Percentiles rank a stretch among this genome's conserved stretches.
Evolutionary conservation across 1,139 yeast species (phyloP).

Genomic region (Kodamaea sp.): DNA sequence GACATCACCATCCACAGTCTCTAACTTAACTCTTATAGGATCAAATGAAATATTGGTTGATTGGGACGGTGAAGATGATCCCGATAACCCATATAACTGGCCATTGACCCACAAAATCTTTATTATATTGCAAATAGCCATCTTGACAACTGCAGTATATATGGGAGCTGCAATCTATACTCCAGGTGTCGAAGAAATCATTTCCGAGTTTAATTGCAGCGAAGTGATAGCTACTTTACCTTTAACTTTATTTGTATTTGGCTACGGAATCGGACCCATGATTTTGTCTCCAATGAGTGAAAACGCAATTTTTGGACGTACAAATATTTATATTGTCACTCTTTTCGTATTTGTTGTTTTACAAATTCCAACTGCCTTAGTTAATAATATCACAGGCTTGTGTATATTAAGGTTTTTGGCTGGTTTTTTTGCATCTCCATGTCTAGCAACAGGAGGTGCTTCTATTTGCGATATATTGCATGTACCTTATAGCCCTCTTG

Average conservation of each 20-base stretch:
- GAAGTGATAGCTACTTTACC: conserved; percentile 30
- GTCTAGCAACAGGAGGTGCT: conserved; percentile 39
- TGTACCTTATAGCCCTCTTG: conserved; percentile 29
- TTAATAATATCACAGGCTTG: conserved; percentile 28
- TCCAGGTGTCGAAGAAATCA: conserved; percentile 43
- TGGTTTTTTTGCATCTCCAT: conserved; percentile 37
- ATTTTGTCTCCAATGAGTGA: conserved; percentile 37
- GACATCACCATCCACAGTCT: too few relatives aligned
- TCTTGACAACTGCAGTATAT: conserved; percentile 52
- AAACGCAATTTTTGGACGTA: conserved; percentile 51
- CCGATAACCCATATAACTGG: conserved; percentile 61
- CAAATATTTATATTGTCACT: conserved; percentile 30
- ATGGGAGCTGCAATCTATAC: conserved; percentile 62
- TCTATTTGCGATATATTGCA: conserved; percentile 28
- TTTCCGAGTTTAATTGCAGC: conserved; percentile 25
- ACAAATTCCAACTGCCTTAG: conserved; percentile 31
- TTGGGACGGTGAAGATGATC: conserved; percentile 53
- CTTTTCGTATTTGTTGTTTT: conserved; percentile 29
- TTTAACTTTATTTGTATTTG: conserved; percentile 35
- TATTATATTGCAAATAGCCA: conserved; percentile 36
- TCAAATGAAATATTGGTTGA: conserved; percentile 16
- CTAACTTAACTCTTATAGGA: too few relatives aligned
- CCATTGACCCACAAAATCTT: conserved; percentile 33
- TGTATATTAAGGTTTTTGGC: conserved; percentile 30
- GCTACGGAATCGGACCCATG: conserved; percentile 41